phyloP scores from a whole-genome alignment of 2,329 filamentous ascomycete species.

The Pyricularia sp. region DNA sequence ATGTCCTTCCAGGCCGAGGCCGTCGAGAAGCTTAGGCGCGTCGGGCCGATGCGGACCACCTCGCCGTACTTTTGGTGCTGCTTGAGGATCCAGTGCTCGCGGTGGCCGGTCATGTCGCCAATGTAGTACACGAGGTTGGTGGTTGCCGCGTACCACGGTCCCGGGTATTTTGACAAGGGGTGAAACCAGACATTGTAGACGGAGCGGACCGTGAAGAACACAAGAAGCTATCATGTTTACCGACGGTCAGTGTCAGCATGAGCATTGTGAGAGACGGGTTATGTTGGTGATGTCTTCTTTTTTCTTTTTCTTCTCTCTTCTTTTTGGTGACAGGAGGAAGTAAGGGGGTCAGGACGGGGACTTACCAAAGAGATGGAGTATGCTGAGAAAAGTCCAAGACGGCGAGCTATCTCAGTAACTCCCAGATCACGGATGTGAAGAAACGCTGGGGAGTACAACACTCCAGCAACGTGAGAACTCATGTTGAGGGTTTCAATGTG shows the following conservation, averaged over 20 bases:
- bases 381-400: neutral
- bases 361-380: neutral
- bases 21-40: conserved; percentile 28
- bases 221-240: neutral
- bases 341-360: neutral
- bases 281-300: neutral
- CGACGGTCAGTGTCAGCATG: neutral
- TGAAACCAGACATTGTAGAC: conserved; percentile 4
- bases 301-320: too few relatives aligned
- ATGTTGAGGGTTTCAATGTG: neutral
- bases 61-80: conserved; percentile 26
- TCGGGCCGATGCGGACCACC: conserved; percentile 31
- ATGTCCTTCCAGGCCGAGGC: conserved; percentile 24
- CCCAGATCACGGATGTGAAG: neutral
- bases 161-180: conserved; percentile 3
- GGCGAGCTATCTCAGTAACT: neutral
- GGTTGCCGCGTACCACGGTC: neutral
- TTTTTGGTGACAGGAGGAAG: neutral
- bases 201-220: neutral
- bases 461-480: neutral
- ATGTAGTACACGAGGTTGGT: neutral
- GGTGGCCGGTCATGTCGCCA: neutral
- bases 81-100: conserved; percentile 5
- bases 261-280: neutral
- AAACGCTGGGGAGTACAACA: neutral